phyloP scores from a whole-genome alignment of 129 eudicot genomes.

The Centaurea solstitialis region DNA sequence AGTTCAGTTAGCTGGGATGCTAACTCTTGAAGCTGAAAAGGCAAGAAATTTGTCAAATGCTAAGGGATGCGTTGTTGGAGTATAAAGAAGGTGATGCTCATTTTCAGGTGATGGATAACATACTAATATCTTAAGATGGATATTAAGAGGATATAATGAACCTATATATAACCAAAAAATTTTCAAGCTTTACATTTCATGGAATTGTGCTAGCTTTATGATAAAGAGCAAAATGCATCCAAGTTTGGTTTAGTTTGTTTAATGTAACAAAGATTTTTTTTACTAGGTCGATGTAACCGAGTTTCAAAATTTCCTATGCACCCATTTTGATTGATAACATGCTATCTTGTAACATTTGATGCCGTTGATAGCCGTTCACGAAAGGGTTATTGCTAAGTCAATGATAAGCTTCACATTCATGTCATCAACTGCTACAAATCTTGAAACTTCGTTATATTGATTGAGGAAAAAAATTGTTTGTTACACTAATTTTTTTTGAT shows the following conservation, averaged over 20 bases:
- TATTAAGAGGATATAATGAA: neutral
- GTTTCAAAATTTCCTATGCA: neutral
- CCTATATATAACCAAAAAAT: neutral
- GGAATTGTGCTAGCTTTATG: neutral
- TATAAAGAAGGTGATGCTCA: neutral
- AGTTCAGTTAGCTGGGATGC: conserved; percentile 79
- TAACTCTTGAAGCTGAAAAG: conserved; percentile 84
- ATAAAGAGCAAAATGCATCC: neutral
- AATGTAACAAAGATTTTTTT: too few species aligned
- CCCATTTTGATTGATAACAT: neutral
- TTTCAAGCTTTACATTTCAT: neutral
- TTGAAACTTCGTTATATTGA: neutral
- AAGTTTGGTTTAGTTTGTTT: neutral
- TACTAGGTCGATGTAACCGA: neutral
- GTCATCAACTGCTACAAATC: neutral
- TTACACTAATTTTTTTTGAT: neutral
- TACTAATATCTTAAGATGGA: neutral
- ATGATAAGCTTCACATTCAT: neutral
- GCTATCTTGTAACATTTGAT: neutral
- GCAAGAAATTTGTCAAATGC: conserved; percentile 10
- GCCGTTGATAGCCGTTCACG: neutral
- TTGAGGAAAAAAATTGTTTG: neutral
- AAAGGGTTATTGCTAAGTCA: neutral
- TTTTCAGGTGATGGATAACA: neutral
- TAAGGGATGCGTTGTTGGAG: neutral